Conservation (phyloP, 495 filamentous ascomycete species). For the Aspergillus saccharolyticus region DNA sequence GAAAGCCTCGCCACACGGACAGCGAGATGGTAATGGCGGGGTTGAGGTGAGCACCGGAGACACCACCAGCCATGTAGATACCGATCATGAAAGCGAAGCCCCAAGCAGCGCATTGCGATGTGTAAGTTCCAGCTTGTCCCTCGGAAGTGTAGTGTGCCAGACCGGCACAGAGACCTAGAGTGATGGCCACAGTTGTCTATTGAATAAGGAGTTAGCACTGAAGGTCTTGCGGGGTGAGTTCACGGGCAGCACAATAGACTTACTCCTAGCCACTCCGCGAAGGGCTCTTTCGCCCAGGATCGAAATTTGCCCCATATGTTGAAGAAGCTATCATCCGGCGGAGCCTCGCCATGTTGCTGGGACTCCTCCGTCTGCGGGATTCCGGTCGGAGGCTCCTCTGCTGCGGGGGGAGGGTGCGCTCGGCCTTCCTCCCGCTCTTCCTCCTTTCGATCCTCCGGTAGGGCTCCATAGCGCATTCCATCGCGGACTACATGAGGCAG, state of each 20-base stretch:
- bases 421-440: slow-evolving; percentile 8
- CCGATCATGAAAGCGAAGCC: slow-evolving; percentile 46
- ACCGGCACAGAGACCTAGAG: slow-evolving; percentile 20
- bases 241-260: background rate
- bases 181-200: slow-evolving; percentile 22
- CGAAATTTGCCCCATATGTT: slow-evolving; percentile 22
- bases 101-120: slow-evolving; percentile 23
- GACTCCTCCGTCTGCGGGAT: background rate
- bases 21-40: slow-evolving; percentile 52
- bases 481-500: slow-evolving; percentile 29
- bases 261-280: slow-evolving; percentile 28
- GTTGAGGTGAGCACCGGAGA: slow-evolving; percentile 53
- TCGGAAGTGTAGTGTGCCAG: slow-evolving; percentile 7
- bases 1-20: slow-evolving; percentile 50
- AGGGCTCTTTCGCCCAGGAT: slow-evolving; percentile 15
- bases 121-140: slow-evolving; percentile 12
- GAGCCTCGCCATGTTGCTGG: slow-evolving; percentile 1
- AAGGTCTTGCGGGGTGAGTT: background rate
- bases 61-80: slow-evolving; percentile 49
- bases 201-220: too few relatives aligned
- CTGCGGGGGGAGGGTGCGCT: background rate
- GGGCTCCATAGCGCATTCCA: slow-evolving; percentile 18
- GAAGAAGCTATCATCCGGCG: slow-evolving; percentile 7
- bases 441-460: slow-evolving; percentile 5
- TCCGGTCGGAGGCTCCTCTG: background rate